Conservation (phyloP, 345 rosid genomes). For the Eucalyptus polybractea region DNA sequence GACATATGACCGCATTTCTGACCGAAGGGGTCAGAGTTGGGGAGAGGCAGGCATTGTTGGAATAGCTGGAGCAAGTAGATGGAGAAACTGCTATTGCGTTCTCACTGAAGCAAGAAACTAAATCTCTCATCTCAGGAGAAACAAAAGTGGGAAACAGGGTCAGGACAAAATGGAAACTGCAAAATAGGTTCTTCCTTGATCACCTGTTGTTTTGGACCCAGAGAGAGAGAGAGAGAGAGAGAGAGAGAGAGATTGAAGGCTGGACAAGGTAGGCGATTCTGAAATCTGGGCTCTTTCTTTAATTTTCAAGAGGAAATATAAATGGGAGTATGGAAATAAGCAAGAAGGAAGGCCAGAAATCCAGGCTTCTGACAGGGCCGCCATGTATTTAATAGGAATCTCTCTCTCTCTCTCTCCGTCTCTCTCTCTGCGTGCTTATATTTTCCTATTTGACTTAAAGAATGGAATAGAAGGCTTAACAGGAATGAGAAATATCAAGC, state of each 20-base stretch:
- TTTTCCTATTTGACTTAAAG: conserved; percentile 1
- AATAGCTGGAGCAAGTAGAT: conserved; percentile 52
- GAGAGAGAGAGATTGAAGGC: not conserved
- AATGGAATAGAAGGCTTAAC: not conserved
- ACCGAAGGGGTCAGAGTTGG: conserved; percentile 46
- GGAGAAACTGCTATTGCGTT: conserved; percentile 56
- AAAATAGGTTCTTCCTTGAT: not conserved
- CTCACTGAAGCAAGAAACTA: conserved; percentile 83
- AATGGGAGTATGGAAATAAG: not conserved
- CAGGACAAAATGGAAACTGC: conserved; percentile 5
- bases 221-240: not conserved
- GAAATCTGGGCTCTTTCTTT: conserved; percentile 3
- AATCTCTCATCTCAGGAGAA: conserved; percentile 59
- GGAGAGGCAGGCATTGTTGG: conserved; percentile 41
- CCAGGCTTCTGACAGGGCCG: not conserved
- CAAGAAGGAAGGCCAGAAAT: not conserved
- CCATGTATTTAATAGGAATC: not conserved
- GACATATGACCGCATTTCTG: conserved; percentile 45
- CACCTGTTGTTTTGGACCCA: not conserved
- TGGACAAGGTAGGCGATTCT: conserved; percentile 19
- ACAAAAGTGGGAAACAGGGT: not conserved
- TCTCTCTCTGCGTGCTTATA: not conserved
- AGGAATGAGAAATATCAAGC: conserved; percentile 5
- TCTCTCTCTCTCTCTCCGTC: not conserved
- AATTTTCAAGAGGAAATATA: not conserved